Evolutionary conservation across 352 stramenopile species (phyloP).

Genomic region (Chloridella minuta): DNA sequence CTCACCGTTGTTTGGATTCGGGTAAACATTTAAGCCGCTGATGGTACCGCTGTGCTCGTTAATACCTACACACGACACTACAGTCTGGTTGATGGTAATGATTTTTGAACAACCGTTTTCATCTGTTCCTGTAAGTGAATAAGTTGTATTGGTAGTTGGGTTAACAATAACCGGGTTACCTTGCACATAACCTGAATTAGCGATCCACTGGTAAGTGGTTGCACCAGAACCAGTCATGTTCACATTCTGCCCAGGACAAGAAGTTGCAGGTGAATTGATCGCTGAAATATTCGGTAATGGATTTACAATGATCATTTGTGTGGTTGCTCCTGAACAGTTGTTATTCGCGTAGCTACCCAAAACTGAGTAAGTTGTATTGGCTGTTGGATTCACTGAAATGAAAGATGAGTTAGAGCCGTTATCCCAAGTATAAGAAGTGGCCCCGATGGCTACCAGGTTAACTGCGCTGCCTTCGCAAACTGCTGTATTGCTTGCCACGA

Average conservation of each 20-base stretch:
- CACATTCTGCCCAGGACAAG: background rate
- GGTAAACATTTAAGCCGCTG: background rate
- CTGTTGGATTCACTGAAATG: background rate
- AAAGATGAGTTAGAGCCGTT: background rate
- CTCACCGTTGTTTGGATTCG: background rate
- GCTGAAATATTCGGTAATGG: background rate
- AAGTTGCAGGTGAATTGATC: no score
- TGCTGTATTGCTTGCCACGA: background rate
- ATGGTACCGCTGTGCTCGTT: background rate
- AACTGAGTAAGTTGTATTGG: background rate
- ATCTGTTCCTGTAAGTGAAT: background rate
- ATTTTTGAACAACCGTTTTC: background rate
- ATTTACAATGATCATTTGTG: background rate
- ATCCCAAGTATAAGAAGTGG: background rate
- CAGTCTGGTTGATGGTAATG: background rate
- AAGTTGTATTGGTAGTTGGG: background rate
- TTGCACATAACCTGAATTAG: background rate
- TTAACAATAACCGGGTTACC: background rate
- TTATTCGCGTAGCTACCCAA: background rate
- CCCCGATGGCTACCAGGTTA: background rate
- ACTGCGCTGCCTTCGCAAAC: background rate
- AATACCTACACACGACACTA: background rate
- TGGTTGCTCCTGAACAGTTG: background rate
- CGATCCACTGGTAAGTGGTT: background rate
- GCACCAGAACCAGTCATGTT: background rate